These are phyloP conservation scores for Drechslerella stenobrocha DNA, from an alignment of 2,329 filamentous ascomycete genomes.

Conservation along the genomic window DNA sequence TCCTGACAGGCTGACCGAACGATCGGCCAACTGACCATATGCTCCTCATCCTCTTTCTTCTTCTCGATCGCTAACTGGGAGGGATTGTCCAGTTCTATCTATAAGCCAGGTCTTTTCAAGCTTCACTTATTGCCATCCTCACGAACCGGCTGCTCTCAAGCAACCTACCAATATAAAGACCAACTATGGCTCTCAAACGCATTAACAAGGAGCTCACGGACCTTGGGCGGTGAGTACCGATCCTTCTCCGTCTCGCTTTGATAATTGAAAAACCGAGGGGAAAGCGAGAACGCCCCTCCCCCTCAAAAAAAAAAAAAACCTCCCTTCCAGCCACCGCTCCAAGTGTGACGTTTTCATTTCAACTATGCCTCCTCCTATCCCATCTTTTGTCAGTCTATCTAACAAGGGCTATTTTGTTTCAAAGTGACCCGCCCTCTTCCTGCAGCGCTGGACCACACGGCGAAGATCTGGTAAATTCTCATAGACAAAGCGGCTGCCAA, in stretches of 20 bases:
- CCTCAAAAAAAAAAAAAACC: too few relatives aligned
- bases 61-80: neutral
- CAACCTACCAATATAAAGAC: slow-evolving; percentile 48
- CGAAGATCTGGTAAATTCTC: slow-evolving; percentile 88
- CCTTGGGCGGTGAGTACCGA: slow-evolving; percentile 78
- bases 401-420: slow-evolving; percentile 38
- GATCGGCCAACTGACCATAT: slow-evolving; percentile 1
- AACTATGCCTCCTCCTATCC: neutral
- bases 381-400: slow-evolving; percentile 48
- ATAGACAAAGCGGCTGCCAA: neutral
- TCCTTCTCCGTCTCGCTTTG: neutral
- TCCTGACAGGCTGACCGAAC: neutral
- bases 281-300: too few relatives aligned
- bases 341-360: too few relatives aligned
- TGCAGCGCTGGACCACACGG: slow-evolving; percentile 96
- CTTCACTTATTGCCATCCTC: slow-evolving; percentile 50
- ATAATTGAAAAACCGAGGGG: too few relatives aligned
- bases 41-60: slow-evolving; percentile 4
- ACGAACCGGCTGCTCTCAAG: slow-evolving; percentile 8
- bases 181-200: slow-evolving; percentile 80
- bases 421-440: slow-evolving; percentile 93
- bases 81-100: neutral
- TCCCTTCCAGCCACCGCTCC: too few relatives aligned
- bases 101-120: slow-evolving; percentile 49
- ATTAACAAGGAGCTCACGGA: slow-evolving; percentile 94